Evolutionary conservation across 164 flowering plant species (phyloP).

Genomic region (Magnolia sinica): DNA sequence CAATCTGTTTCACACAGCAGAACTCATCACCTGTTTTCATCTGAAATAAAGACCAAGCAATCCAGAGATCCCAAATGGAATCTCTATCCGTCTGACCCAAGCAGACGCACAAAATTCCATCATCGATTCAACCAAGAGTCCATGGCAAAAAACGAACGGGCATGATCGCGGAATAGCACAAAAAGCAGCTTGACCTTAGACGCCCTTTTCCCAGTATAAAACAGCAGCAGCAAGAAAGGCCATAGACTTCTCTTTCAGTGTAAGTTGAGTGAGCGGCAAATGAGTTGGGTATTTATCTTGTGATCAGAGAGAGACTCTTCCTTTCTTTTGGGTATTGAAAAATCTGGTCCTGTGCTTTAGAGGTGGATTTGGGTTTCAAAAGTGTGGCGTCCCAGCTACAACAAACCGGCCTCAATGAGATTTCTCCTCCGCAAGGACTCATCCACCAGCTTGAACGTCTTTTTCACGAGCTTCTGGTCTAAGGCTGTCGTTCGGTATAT

Average conservation of each 20-base stretch:
- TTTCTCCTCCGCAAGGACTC: slow-evolving; percentile 92
- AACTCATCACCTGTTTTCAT: not conserved
- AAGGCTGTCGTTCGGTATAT: slow-evolving; percentile 95
- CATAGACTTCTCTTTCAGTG: not conserved
- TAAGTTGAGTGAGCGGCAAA: not conserved
- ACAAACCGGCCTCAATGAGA: slow-evolving; percentile 88
- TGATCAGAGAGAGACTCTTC: not conserved
- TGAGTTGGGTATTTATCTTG: not conserved
- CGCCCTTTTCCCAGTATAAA: not conserved
- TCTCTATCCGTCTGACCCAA: not conserved
- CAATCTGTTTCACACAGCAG: not conserved
- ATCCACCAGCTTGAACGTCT: slow-evolving; percentile 95
- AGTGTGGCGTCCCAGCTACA: slow-evolving; percentile 23
- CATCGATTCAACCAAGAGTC: not conserved
- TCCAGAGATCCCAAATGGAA: slow-evolving; percentile 6
- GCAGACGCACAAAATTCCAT: not conserved
- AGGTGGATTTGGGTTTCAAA: not conserved
- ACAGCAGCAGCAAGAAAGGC: not conserved
- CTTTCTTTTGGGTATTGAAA: not conserved
- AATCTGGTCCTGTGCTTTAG: not conserved
- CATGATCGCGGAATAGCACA: not conserved
- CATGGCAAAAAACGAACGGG: not conserved
- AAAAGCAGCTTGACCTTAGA: not conserved
- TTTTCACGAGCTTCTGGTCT: slow-evolving; percentile 96
- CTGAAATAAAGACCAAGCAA: not conserved